Evolutionary conservation across 495 filamentous ascomycete genomes (phyloP), one percentile per base, ranked within the genome.

Genomic region (Aspergillus hancockii): DNA sequence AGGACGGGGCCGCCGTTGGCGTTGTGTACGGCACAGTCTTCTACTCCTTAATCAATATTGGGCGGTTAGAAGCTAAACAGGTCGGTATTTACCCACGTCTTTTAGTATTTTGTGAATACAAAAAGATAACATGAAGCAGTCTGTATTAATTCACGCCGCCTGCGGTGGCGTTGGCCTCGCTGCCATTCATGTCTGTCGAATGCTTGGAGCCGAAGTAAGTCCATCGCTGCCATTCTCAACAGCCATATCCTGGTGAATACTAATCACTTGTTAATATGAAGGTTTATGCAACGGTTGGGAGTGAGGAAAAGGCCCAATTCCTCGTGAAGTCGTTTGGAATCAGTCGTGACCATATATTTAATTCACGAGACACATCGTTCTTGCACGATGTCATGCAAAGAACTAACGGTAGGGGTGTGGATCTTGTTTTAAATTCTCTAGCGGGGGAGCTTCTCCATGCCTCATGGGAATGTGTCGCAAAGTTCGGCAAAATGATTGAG

Each of bases 401-500:
- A 25, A 88, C 84, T 0, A 49, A 68, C 10, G 74, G 77, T 14
- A 60, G 58, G 10, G 81, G 83, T 9, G 78, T 83, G 38, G 79
- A 83, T 36, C 62, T 84, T 8, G 76, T 82, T 7, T 67, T 83
- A 25, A 80, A 82, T 53, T 76, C 79, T n/a, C 69, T 84, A 12
- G 70, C 78, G 9, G 76, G 77, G 12, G 76, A 79, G 51, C 63
- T 79, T 0, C 69, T 80, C 0, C 72, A 76, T 32, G 72, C 72
- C 34, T 76, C 79, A 0, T 85, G 82, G 81, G 63, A 78, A n/a
- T 82, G 79, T 59, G 73, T 85, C 21, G 83, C 75, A 0, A 69
- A 76, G 30, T 81, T 79, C 62, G 83, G 83, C 16, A 73, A 67
- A 8, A 77, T 84, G 56, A 65, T 86, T 41, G 84, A 87, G 54